Evolutionary conservation across 1,139 yeast genomes (phyloP).

Genomic region (Kurtzmaniella natalensis): DNA sequence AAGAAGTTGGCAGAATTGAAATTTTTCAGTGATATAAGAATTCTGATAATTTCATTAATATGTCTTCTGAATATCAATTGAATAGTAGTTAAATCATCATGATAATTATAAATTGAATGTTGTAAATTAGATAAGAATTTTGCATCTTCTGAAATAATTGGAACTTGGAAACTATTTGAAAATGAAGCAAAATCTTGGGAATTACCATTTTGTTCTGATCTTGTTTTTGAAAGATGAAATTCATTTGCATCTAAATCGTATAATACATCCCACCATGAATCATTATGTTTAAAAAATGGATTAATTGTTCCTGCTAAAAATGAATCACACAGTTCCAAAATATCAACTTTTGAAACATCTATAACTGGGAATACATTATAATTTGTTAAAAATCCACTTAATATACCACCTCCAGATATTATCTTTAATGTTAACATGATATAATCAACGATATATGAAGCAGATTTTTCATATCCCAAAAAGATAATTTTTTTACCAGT

Average conservation of each 20-base stretch:
- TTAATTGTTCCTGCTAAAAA: constrained; percentile 66
- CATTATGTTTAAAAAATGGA: constrained; percentile 59
- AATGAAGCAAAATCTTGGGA: constrained; percentile 10
- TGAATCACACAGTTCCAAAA: constrained; percentile 48
- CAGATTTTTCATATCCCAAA: constrained; percentile 51
- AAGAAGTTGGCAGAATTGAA: constrained; percentile 15
- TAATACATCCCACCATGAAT: constrained; percentile 54
- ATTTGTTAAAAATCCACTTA: constrained; percentile 45
- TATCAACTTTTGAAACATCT: constrained; percentile 58
- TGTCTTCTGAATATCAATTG: constrained; percentile 46
- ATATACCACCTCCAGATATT: constrained; percentile 56
- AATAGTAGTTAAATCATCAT: constrained; percentile 46
- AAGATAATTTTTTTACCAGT: constrained; percentile 55
- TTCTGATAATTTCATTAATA: constrained; percentile 41
- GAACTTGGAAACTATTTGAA: constrained; percentile 17
- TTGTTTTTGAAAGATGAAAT: constrained; percentile 25
- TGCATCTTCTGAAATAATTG: constrained; percentile 47
- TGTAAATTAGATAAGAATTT: constrained; percentile 43
- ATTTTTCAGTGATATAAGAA: constrained; percentile 38
- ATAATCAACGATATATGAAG: constrained; percentile 53
- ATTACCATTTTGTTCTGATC: constrained; percentile 5
- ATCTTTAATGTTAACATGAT: constrained; percentile 50
- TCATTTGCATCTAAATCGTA: constrained; percentile 53
- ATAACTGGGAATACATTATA: constrained; percentile 57
- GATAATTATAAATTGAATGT: constrained; percentile 40